phyloP scores from a whole-genome alignment of 164 flowering plant species.

The Chloranthus sessilifolius region DNA sequence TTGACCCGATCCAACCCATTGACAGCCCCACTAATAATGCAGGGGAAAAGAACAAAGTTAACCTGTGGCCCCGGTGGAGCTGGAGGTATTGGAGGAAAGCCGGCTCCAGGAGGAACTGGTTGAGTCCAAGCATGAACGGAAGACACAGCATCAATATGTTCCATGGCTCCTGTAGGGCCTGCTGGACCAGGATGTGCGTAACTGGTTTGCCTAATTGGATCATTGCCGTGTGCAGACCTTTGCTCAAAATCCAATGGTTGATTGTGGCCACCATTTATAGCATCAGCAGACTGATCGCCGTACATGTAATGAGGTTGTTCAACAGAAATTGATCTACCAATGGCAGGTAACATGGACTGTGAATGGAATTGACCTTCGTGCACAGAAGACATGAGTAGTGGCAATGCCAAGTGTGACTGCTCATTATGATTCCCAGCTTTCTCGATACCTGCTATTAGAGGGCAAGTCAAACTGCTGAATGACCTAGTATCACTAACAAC shows the following conservation, averaged over 20 bases:
- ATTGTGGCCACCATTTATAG: constrained; percentile 37
- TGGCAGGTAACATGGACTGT: constrained; percentile 29
- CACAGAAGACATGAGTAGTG: constrained; percentile 25
- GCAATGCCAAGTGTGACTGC: constrained; percentile 18
- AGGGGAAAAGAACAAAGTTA: too few species aligned
- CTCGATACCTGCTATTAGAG: constrained; percentile 39
- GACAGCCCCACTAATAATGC: too few species aligned
- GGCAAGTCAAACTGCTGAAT: constrained; percentile 18
- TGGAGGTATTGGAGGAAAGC: constrained; percentile 54
- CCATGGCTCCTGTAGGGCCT: constrained; percentile 32
- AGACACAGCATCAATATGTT: constrained; percentile 30
- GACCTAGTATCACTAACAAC: neutral
- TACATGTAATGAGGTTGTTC: constrained; percentile 36
- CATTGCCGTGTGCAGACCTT: constrained; percentile 38
- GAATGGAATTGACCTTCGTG: constrained; percentile 33
- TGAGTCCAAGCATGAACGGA: constrained; percentile 51
- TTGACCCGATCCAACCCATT: too few species aligned
- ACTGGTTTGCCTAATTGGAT: constrained; percentile 32
- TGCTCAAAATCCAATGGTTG: constrained; percentile 69
- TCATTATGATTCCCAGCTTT: constrained; percentile 29
- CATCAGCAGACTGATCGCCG: constrained; percentile 32
- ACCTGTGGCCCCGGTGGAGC: constrained; percentile 61
- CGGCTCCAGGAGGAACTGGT: constrained; percentile 36
- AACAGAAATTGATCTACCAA: constrained; percentile 26
- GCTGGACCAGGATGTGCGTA: constrained; percentile 40